Conservation (phyloP, 495 filamentous ascomycete species). For the Penicillium parvum region DNA sequence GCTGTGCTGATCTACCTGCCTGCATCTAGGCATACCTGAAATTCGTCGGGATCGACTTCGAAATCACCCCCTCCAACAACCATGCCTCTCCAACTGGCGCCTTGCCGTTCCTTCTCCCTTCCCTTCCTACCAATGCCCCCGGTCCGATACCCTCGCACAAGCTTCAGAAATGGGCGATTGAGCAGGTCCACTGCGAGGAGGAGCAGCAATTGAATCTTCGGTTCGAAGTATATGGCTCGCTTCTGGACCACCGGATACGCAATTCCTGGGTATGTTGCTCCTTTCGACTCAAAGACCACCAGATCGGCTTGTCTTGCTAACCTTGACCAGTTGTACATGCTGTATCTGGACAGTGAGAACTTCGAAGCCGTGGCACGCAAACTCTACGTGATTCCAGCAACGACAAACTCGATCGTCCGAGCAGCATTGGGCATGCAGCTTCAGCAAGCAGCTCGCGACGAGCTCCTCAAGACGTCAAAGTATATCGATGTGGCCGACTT, state of each 20-base stretch:
- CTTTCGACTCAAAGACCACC: neutral
- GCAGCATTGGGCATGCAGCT: slow-evolving; percentile 59
- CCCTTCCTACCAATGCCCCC: slow-evolving; percentile 23
- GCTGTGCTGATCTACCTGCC: slow-evolving; percentile 3
- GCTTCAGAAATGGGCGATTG: slow-evolving; percentile 65
- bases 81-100: slow-evolving; percentile 86
- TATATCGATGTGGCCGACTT: slow-evolving; percentile 60
- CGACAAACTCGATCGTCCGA: slow-evolving; percentile 60
- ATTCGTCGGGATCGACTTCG: slow-evolving; percentile 66
- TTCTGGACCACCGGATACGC: slow-evolving; percentile 77
- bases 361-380: slow-evolving; percentile 56
- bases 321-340: slow-evolving; percentile 57
- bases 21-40: slow-evolving; percentile 71
- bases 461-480: slow-evolving; percentile 61
- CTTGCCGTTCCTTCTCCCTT: slow-evolving; percentile 80
- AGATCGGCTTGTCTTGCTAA: neutral
- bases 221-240: slow-evolving; percentile 73
- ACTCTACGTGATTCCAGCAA: slow-evolving; percentile 65
- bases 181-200: slow-evolving; percentile 43
- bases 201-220: slow-evolving; percentile 54
- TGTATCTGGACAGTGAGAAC: slow-evolving; percentile 71
- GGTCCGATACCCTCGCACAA: slow-evolving; percentile 59
- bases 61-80: slow-evolving; percentile 73
- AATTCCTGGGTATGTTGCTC: slow-evolving; percentile 69
- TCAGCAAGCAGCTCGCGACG: slow-evolving; percentile 62